These are phyloP conservation scores for Halophytophthora polymorphica DNA, from an alignment of 352 stramenopile species.

Conservation along the genomic window DNA sequence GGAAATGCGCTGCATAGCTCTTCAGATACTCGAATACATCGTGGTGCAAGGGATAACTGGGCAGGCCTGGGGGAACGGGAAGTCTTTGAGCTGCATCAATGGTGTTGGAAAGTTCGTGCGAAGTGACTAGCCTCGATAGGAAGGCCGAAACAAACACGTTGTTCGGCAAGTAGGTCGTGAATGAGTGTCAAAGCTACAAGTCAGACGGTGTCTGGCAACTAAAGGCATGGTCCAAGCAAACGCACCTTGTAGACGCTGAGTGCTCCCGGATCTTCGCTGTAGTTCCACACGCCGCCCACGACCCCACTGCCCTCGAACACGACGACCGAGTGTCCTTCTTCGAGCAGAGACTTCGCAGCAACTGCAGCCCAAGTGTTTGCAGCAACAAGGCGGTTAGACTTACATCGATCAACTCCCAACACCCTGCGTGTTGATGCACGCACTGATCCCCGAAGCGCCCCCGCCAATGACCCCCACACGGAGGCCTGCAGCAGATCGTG, in stretches of 20 bases:
- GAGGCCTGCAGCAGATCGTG: not conserved
- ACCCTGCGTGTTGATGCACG: conserved; percentile 6
- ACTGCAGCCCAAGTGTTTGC: conserved; percentile 18
- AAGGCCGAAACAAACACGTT: not conserved
- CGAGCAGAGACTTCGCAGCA: conserved; percentile 37
- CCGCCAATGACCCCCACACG: conserved; percentile 51
- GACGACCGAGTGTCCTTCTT: conserved; percentile 40
- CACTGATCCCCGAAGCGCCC: conserved; percentile 51
- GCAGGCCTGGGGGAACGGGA: conserved; percentile 29
- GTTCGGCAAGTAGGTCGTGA: not conserved
- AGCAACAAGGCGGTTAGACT: not conserved
- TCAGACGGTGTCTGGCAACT: not conserved
- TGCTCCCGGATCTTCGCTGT: conserved; percentile 22
- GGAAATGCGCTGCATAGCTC: conserved; percentile 42
- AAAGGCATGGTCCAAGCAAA: not conserved
- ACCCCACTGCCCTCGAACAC: conserved; percentile 42
- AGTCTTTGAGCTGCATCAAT: conserved; percentile 57
- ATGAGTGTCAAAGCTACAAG: not conserved
- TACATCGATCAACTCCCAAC: not conserved
- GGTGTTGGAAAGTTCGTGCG: conserved; percentile 57
- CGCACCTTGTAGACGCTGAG: conserved; percentile 52
- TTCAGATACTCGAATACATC: conserved; percentile 53
- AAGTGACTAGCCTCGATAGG: conserved; percentile 33
- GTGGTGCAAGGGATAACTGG: conserved; percentile 39
- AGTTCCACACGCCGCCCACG: conserved; percentile 52